Base-by-base conservation (phyloP, 2,329 filamentous ascomycete species). In the Sporothrix variecibatus region DNA sequence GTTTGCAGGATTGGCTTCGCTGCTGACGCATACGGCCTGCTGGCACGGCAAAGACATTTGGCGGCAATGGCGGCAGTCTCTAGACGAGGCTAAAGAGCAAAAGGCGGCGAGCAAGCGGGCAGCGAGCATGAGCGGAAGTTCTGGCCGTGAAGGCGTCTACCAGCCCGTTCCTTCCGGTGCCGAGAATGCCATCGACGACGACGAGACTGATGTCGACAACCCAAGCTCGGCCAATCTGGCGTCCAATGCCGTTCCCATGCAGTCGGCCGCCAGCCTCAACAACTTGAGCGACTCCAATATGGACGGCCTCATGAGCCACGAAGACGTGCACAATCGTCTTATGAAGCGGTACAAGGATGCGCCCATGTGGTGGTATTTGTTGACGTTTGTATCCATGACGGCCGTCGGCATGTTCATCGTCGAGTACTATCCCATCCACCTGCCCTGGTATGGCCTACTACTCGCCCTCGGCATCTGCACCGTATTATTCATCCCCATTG, bases 31-130 rank as follows among this genome's bases (percentile, higher is more conserved):
- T 80, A 97, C 94, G 0, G 85, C 88, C 28, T 93, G 94, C 79
- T 96, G 94, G 93, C 93, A 97, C 78, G 94, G 94, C 17, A 89
- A 88, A 77, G 94, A 96, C 79, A 95, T 97, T 26, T 91, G 89
- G 89, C 89, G 85, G 56, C 93, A 95, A 77, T 94, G 93, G 87
- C 91, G 88, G 78, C 87, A 87, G 76, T 93, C 92, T 0, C 84
- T 93, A 76, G 86, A 87, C 60, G 92, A 94, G 80, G 90, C 86
- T 51, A 71, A 62, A 43, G 28, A n/a, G 40, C 65, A 49, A 15
- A 69, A 69, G 28, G 53, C 28, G 9, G 72, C 51, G 20, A 28
- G 72, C 56, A 75, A 53, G 8, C 43, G 38, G 0, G 8, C 65
- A 20, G 56, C 53, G 31, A 53, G 26, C 31, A 26, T 49, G 46